Percentiles rank a stretch among this genome's conserved stretches.
Conservation (phyloP, 1,139 yeast genomes). For the Magnusiomyces tetraspermus region DNA sequence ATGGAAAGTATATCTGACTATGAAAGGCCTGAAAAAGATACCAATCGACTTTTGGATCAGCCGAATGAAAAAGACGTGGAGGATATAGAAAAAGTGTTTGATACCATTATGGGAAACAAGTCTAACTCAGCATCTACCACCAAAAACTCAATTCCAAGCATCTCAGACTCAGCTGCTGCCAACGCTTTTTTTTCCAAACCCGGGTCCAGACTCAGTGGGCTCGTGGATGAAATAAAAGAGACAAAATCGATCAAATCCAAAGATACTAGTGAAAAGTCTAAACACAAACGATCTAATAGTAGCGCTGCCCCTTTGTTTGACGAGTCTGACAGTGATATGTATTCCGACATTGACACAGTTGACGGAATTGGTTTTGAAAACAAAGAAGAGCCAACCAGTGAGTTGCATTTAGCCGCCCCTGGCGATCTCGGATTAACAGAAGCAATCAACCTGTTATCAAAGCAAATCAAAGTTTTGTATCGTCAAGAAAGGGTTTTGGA, state of each 20-base stretch:
- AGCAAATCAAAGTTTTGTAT: conserved; percentile 51
- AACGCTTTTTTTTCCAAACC: not conserved
- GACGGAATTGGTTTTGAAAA: conserved; percentile 1
- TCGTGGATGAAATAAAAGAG: not conserved
- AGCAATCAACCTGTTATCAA: conserved; percentile 47
- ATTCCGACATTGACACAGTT: conserved; percentile 7
- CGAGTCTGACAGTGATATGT: conserved; percentile 5
- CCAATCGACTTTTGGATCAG: not conserved
- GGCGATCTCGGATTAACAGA: conserved; percentile 60
- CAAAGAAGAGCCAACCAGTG: conserved; percentile 8
- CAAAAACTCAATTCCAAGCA: not conserved
- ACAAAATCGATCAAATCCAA: not conserved
- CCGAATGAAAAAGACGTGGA: conserved; percentile 13
- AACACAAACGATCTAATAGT: not conserved
- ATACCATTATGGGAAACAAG: conserved; percentile 4
- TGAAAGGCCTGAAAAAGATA: conserved; percentile 7
- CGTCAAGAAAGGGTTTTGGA: conserved; percentile 56
- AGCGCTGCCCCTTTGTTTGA: conserved; percentile 3
- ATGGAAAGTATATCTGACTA: conserved; percentile 20
- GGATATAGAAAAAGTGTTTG: conserved; percentile 10
- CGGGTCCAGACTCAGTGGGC: not conserved
- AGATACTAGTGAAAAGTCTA: not conserved
- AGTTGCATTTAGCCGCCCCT: conserved; percentile 47
- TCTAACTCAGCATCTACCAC: not conserved
- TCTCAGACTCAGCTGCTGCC: not conserved